A percentile compares a stretch with the other conserved stretches of the same genome.
Conservation (phyloP, 768 basidiomycete species). For the Xerocomellus dryophilus region DNA sequence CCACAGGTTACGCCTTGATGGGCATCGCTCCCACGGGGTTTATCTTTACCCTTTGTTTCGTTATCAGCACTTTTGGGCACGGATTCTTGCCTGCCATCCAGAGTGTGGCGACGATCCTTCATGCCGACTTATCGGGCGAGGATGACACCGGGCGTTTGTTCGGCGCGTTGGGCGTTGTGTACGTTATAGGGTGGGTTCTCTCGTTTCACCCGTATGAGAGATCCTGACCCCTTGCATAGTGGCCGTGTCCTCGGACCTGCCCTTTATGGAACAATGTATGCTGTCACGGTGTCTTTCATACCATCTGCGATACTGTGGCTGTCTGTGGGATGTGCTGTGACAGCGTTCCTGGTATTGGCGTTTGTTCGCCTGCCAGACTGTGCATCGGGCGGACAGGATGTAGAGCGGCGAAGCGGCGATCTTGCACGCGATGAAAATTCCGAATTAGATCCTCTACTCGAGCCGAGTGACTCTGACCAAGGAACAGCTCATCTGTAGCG, state of each 20-base stretch:
- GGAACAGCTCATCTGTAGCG: background rate
- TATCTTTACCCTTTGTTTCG: constrained; percentile 1
- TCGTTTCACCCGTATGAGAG: background rate
- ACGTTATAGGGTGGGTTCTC: constrained; percentile 1
- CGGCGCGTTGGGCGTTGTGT: constrained; percentile 3
- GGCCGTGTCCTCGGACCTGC: background rate
- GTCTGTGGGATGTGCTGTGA: background rate
- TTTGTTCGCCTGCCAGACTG: background rate
- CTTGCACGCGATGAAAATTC: background rate
- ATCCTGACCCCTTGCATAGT: background rate
- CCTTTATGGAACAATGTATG: background rate
- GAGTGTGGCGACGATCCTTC: constrained; percentile 1
- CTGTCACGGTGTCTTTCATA: background rate
- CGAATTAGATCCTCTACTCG: background rate
- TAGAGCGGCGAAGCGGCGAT: background rate
- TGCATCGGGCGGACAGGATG: background rate
- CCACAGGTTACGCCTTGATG: constrained; percentile 1
- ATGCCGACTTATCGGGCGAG: background rate
- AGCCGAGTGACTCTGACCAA: background rate
- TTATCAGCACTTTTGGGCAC: background rate
- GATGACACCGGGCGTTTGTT: background rate
- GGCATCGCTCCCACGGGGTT: background rate
- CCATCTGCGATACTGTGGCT: constrained; percentile 1
- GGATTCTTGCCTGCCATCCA: constrained; percentile 1
- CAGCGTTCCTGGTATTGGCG: background rate